phyloP scores from a whole-genome alignment of 192 early-diverging fungal genomes.

The Backusella liffmaniae region DNA sequence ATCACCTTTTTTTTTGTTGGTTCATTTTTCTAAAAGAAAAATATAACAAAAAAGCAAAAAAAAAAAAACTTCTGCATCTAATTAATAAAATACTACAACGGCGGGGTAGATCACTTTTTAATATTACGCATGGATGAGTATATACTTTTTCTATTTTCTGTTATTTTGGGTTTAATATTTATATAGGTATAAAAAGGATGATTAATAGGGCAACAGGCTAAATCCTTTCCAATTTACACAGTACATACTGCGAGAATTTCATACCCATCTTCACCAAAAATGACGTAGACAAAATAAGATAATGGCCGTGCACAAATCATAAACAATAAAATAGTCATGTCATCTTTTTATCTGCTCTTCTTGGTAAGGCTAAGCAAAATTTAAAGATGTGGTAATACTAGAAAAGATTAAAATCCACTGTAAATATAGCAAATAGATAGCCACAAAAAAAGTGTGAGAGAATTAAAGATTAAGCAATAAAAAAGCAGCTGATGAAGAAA shows the following conservation, averaged over 20 bases:
- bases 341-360: neutral
- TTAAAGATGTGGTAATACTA: neutral
- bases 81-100: neutral
- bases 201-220: neutral
- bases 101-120: neutral
- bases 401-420: neutral
- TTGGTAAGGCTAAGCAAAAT: neutral
- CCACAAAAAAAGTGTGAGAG: neutral
- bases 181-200: neutral
- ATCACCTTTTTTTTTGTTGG: neutral
- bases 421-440: neutral
- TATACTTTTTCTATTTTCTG: neutral
- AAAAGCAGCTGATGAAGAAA: neutral
- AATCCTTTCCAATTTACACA: neutral
- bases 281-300: neutral
- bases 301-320: neutral
- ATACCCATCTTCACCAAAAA: neutral
- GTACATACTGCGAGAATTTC: neutral
- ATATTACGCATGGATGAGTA: neutral
- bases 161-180: neutral
- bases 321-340: neutral
- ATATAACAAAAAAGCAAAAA: neutral
- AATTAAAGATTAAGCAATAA: neutral
- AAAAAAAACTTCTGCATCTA: neutral
- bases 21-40: neutral